phyloP scores from a whole-genome alignment of 2,329 filamentous ascomycete genomes.

The Talaromyces sp. region DNA sequence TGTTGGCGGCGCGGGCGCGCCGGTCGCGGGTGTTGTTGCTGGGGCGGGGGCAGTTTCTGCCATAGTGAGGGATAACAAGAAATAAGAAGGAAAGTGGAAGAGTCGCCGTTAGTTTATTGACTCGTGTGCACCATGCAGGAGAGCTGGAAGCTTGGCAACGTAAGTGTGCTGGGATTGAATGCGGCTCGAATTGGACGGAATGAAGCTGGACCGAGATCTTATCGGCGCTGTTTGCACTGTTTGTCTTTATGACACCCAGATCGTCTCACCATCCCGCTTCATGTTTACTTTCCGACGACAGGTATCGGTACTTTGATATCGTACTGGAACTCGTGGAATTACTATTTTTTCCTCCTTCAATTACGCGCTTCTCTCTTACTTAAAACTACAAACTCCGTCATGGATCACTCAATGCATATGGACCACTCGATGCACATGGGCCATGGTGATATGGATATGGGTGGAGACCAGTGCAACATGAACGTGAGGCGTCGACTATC shows the following conservation, averaged over 20 bases:
- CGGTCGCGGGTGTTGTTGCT: conserved; percentile 22
- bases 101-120: neutral
- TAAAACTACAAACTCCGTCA: conserved; percentile 6
- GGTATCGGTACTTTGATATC: neutral
- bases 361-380: neutral
- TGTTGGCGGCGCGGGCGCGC: conserved; percentile 22
- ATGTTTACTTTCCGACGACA: conserved; percentile 9
- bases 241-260: neutral
- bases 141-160: neutral
- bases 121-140: neutral
- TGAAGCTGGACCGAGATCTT: conserved; percentile 5
- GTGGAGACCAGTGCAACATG: conserved; percentile 77
- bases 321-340: neutral
- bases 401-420: conserved; percentile 47
- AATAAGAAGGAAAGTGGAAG: neutral
- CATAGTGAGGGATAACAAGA: conserved; percentile 38
- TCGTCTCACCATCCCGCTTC: conserved; percentile 14
- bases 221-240: conserved; percentile 5
- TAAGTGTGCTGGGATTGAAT: neutral
- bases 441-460: conserved; percentile 62
- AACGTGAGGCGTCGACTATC: conserved; percentile 63
- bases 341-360: neutral
- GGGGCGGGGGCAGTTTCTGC: conserved; percentile 45
- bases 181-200: neutral
- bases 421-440: conserved; percentile 59